Conservation (phyloP, 192 early-diverging fungal species). For the Lunasporangiospora selenospora region DNA sequence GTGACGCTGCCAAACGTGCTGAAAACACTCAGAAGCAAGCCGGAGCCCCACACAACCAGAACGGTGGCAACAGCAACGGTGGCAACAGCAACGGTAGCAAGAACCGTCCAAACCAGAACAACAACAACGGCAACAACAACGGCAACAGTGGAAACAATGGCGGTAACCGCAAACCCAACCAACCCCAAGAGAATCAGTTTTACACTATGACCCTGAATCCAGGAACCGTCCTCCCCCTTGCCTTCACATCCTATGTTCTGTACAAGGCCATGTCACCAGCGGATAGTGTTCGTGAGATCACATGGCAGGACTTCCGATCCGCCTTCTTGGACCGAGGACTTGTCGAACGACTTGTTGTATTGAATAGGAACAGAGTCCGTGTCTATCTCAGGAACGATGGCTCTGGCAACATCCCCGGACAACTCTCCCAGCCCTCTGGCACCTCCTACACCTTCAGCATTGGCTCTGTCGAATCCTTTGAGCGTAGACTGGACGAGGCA, state of each 20-base stretch:
- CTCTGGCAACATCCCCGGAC: conserved; percentile 56
- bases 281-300: conserved; percentile 75
- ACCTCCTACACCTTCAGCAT: conserved; percentile 85
- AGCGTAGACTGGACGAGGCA: conserved; percentile 86
- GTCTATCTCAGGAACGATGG: conserved; percentile 70
- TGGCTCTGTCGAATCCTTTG: conserved; percentile 94
- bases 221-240: conserved; percentile 49
- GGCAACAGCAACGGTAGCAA: conserved; percentile 19
- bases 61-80: conserved; percentile 36
- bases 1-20: conserved; percentile 28
- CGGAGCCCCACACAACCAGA: conserved; percentile 24
- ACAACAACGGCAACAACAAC: conserved; percentile 14
- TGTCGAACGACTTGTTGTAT: conserved; percentile 88
- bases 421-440: conserved; percentile 49
- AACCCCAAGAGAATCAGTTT: conserved; percentile 45
- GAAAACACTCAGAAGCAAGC: conserved; percentile 33
- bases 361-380: conserved; percentile 86
- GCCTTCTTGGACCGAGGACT: conserved; percentile 90
- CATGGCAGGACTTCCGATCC: conserved; percentile 92
- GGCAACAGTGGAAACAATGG: conserved; percentile 27
- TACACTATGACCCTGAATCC: conserved; percentile 51
- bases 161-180: conserved; percentile 36
- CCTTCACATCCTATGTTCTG: conserved; percentile 57
- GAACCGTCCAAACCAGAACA: conserved; percentile 15
- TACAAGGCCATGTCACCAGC: conserved; percentile 55